Evolutionary conservation across 257 asterid genomes (phyloP).

Genomic region (Plantago elongata): DNA sequence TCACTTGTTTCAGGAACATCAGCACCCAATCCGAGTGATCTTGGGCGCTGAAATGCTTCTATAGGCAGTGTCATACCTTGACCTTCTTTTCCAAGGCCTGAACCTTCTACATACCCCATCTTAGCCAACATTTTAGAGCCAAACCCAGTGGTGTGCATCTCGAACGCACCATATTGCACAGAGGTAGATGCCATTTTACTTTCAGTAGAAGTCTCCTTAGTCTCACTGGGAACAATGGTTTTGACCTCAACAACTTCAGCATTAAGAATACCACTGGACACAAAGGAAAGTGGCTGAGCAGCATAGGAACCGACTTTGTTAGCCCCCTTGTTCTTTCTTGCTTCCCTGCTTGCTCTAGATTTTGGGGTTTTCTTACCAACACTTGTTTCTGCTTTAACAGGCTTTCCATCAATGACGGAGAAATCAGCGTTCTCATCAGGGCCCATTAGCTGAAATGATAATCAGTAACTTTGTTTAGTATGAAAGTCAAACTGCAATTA

Average conservation of each 20-base stretch:
- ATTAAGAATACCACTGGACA: constrained; percentile 67
- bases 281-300: constrained; percentile 74
- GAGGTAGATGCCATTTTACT: constrained; percentile 31
- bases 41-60: constrained; percentile 79
- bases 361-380: constrained; percentile 26
- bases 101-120: constrained; percentile 87
- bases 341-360: constrained; percentile 34
- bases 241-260: constrained; percentile 39
- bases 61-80: constrained; percentile 76
- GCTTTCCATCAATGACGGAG: constrained; percentile 35
- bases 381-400: constrained; percentile 24
- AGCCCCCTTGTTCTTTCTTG: constrained; percentile 32
- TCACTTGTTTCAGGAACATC: constrained; percentile 49
- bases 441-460: constrained; percentile 67
- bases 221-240: constrained; percentile 28
- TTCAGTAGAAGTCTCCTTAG: constrained; percentile 27
- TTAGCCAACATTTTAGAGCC: constrained; percentile 97
- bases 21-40: constrained; percentile 91
- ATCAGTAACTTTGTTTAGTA: constrained; percentile 10
- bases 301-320: constrained; percentile 58
- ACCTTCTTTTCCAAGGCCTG: constrained; percentile 83
- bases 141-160: constrained; percentile 92
- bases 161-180: constrained; percentile 61
- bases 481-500: background rate
- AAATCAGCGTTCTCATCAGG: constrained; percentile 59